These are phyloP conservation scores for Penicillium arizonense DNA, from an alignment of 495 filamentous ascomycete genomes.

Conservation along the genomic window DNA sequence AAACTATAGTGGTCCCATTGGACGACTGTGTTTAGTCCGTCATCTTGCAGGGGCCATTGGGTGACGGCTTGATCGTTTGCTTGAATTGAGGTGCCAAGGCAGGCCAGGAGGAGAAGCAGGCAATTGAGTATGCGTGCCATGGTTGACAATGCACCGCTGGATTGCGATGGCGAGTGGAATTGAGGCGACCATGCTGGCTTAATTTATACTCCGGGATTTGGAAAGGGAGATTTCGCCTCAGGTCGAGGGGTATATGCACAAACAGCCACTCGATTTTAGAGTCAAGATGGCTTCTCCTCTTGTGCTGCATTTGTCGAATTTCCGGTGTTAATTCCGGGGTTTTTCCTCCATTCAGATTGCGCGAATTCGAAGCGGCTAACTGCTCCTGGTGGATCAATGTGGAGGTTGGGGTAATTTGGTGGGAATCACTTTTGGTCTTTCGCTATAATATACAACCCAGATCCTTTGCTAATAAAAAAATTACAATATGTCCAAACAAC, in stretches of 20 bases:
- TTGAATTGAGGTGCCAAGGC: slow-evolving; percentile 13
- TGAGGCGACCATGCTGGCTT: not conserved
- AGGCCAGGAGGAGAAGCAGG: slow-evolving; percentile 16
- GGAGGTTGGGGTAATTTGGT: not conserved
- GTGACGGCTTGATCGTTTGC: slow-evolving; percentile 19
- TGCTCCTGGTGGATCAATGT: not conserved
- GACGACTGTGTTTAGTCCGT: slow-evolving; percentile 50
- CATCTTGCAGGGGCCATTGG: slow-evolving; percentile 49
- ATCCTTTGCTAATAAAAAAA: slow-evolving; percentile 6
- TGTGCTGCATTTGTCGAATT: slow-evolving; percentile 3
- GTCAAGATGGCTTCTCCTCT: slow-evolving; percentile 3
- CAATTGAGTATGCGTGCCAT: slow-evolving; percentile 11
- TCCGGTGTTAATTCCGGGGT: slow-evolving; percentile 1
- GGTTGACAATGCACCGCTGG: not conserved
- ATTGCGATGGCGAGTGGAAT: not conserved
- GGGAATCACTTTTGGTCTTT: slow-evolving; percentile 6
- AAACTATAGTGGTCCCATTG: slow-evolving; percentile 62
- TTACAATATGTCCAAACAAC: slow-evolving; percentile 1
- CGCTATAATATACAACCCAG: slow-evolving; percentile 15
- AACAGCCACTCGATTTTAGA: not conserved
- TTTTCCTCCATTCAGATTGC: slow-evolving; percentile 26
- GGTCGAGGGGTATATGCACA: slow-evolving; percentile 2
- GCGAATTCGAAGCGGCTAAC: not conserved
- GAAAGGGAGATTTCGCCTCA: not conserved
- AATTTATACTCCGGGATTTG: slow-evolving; percentile 1